A percentile compares a stretch with the other conserved stretches of the same genome.
phyloP scores from a whole-genome alignment of 805 yeast species.

The Citeromyces matritensis region DNA sequence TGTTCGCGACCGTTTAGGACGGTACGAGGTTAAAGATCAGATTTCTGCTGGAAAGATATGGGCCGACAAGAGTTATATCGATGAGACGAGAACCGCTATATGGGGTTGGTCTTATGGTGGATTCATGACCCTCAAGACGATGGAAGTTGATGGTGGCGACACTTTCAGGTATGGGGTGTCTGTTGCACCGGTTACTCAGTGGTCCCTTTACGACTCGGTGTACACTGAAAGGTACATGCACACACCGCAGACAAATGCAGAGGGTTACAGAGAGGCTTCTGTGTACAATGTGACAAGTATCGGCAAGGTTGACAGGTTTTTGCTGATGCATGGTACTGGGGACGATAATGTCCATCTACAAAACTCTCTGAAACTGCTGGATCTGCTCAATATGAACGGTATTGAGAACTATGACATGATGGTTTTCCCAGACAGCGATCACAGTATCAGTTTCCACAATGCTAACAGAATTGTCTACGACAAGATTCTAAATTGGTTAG shows the following conservation, averaged over 20 bases:
- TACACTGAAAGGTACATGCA: conserved; percentile 95
- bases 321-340: conserved; percentile 92
- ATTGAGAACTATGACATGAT: conserved; percentile 77
- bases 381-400: conserved; percentile 50
- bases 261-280: conserved; percentile 45
- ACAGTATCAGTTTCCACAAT: conserved; percentile 56
- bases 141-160: conserved; percentile 66
- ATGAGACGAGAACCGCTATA: conserved; percentile 54
- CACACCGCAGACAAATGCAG: conserved; percentile 50
- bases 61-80: conserved; percentile 48
- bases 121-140: conserved; percentile 74
- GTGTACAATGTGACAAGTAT: conserved; percentile 44
- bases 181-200: conserved; percentile 95
- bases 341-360: conserved; percentile 97
- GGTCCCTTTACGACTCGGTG: conserved; percentile 83
- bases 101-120: conserved; percentile 99
- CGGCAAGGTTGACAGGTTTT: conserved; percentile 45
- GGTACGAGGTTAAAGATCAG: conserved; percentile 76
- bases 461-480: conserved; percentile 60
- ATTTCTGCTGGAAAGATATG: conserved; percentile 71
- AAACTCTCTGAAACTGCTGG: conserved; percentile 67
- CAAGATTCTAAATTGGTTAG: conserved; percentile 50
- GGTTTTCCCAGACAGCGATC: conserved; percentile 75
- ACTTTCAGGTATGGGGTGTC: conserved; percentile 83
- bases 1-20: conserved; percentile 74